Evolutionary conservation across 345 rosid species (phyloP).

Genomic region (Corchorus capsularis): DNA sequence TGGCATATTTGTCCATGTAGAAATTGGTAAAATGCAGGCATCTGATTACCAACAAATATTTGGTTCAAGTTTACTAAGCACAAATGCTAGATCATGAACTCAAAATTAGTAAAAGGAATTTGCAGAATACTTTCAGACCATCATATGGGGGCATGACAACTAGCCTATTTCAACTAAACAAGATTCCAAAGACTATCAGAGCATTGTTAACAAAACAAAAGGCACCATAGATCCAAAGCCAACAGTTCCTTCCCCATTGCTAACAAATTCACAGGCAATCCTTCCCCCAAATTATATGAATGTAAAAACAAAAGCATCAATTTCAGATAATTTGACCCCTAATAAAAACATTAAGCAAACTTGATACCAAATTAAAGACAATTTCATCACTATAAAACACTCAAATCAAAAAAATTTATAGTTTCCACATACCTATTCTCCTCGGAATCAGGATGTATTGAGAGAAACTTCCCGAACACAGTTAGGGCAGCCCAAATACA

Average conservation of each 20-base stretch:
- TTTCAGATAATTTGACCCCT: background rate
- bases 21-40: background rate
- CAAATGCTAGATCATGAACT: background rate
- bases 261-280: background rate
- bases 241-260: background rate
- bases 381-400: background rate
- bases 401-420: background rate
- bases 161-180: conserved; percentile 8
- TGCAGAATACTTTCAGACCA: background rate
- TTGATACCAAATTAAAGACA: background rate
- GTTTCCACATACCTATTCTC: conserved; percentile 74
- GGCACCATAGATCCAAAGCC: background rate
- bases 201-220: background rate
- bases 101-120: background rate
- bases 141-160: background rate
- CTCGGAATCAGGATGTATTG: conserved; percentile 88
- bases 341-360: background rate
- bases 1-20: background rate
- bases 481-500: conserved; percentile 93
- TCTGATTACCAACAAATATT: background rate
- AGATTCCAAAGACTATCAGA: background rate
- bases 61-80: background rate
- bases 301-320: background rate
- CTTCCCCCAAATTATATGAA: background rate
- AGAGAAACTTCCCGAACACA: conserved; percentile 83